Evolutionary conservation across 2,329 filamentous ascomycete species (phyloP), one percentile per base, ranked within the genome.

Genomic region (Colletotrichum shisoi): DNA sequence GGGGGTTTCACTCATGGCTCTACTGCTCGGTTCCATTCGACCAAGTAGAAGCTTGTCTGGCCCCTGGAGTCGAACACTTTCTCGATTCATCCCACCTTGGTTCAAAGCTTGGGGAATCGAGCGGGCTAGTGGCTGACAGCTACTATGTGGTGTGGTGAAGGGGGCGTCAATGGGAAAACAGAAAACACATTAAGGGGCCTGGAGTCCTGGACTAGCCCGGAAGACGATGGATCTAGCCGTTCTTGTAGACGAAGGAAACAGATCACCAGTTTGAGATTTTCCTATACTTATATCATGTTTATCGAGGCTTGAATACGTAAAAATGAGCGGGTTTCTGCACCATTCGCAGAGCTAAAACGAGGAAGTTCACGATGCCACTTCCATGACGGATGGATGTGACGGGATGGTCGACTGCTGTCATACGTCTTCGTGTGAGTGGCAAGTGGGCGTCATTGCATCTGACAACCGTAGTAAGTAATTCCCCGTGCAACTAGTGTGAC

Each of bases 81-180:
- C 3, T 11, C 42, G 7, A 2, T n/a, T 37, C 49, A 52, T 24
- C 49, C 17, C 45, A 49, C 37, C 49, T 37, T 57, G 34, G 44
- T 15, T 37, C 57, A 24, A 31, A 45, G 58, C 44, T 19, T 27
- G 21, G 51, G n/a, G n/a, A 53, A 21, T 53, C 37, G 21, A 39
- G n/a, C 51, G 31, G 15, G 51, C 51, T 39, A 54, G 57, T 40
- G 45, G 40, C 46, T 44, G 49, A 65, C n/a, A 12, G n/a, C 24
- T 62, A 44, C 61, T n/a, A 48, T 45, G 27, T 57, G 52, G 19
- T 44, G 21, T 15, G 42, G 27, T 49, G 24, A 46, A 34, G 24
- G 58, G 40, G 58, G 63, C 63, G 58, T 63, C 37, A 45, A 34
- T 31, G 45, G 58, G 31, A 37, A 57, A 27, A 27, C 24, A 27